phyloP scores from a whole-genome alignment of 2,329 filamentous ascomycete species.

The Podosphaera xanthii region DNA sequence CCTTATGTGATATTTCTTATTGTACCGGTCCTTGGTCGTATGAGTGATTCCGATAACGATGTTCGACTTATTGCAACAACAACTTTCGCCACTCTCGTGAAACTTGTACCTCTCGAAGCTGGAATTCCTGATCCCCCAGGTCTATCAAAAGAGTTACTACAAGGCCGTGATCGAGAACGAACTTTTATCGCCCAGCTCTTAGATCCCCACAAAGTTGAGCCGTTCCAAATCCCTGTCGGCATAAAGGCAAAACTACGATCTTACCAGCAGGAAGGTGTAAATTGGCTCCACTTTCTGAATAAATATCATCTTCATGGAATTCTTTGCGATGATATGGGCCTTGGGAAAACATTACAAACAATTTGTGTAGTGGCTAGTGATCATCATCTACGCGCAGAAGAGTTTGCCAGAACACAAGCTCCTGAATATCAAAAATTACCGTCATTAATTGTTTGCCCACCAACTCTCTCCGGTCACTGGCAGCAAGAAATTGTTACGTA shows the following conservation, averaged over 20 bases:
- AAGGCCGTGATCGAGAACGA: conserved; percentile 77
- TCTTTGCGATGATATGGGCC: conserved; percentile 96
- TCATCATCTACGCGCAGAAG: conserved; percentile 78
- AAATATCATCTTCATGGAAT: conserved; percentile 95
- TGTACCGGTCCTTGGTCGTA: conserved; percentile 83
- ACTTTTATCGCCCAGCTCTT: conserved; percentile 94
- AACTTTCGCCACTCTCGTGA: conserved; percentile 89
- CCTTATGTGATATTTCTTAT: conserved; percentile 98
- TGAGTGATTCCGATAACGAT: conserved; percentile 96
- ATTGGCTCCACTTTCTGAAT: conserved; percentile 96
- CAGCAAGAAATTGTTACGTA: conserved; percentile 94
- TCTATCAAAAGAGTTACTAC: conserved; percentile 65
- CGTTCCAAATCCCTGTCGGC: conserved; percentile 78
- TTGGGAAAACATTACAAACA: conserved; percentile 92
- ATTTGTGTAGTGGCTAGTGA: conserved; percentile 96
- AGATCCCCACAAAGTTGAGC: conserved; percentile 88
- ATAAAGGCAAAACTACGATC: conserved; percentile 94
- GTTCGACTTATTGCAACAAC: conserved; percentile 87
- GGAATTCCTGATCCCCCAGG: conserved; percentile 93
- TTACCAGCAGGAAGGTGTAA: conserved; percentile 96
- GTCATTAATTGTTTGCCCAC: conserved; percentile 86
- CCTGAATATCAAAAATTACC: conserved; percentile 60
- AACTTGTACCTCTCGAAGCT: conserved; percentile 86
- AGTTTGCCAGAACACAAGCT: conserved; percentile 62
- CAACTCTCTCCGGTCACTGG: conserved; percentile 93